phyloP scores from a whole-genome alignment of 352 stramenopile genomes.

The Globisporangium paddicum region DNA sequence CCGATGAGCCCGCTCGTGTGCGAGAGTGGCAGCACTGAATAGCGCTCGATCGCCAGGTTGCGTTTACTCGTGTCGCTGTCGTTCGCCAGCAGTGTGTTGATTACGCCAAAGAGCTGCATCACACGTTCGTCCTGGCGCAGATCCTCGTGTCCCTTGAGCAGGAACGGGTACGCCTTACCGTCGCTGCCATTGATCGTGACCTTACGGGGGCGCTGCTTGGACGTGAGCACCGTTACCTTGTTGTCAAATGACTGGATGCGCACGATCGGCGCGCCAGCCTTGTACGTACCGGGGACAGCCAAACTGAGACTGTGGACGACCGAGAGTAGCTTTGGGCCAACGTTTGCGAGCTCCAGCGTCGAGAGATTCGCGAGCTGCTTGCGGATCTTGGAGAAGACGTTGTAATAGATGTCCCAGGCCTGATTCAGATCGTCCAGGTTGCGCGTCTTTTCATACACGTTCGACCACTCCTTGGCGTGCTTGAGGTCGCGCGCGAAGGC shows the following conservation, averaged over 20 bases:
- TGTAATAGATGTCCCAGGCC: conserved; percentile 99
- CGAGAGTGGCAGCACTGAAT: conserved; percentile 97
- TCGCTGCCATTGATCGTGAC: conserved; percentile 98
- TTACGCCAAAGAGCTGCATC: conserved; percentile 99
- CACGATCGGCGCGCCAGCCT: conserved; percentile 78
- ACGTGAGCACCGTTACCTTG: conserved; percentile 96
- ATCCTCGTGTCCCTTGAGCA: conserved; percentile 99
- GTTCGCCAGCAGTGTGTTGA: conserved; percentile 99
- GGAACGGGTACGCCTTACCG: conserved; percentile 98
- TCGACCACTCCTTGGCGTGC: conserved; percentile 80
- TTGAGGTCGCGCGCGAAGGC: conserved; percentile 93
- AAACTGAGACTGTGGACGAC: conserved; percentile 95
- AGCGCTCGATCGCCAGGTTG: conserved; percentile 98
- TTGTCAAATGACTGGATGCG: conserved; percentile 92
- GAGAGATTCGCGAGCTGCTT: conserved; percentile 95
- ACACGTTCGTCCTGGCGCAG: conserved; percentile 99
- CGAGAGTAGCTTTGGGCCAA: conserved; percentile 94
- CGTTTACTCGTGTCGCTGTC: conserved; percentile 97
- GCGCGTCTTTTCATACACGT: conserved; percentile 74
- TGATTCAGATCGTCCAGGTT: conserved; percentile 84
- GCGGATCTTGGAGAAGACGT: conserved; percentile 93
- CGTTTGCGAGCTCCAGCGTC: conserved; percentile 96
- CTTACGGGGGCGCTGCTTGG: conserved; percentile 98
- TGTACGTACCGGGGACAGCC: conserved; percentile 94
- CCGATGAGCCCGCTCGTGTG: conserved; percentile 98